Base-by-base conservation (phyloP, 2,329 filamentous ascomycete species). In the Verticillium tricorpus region DNA sequence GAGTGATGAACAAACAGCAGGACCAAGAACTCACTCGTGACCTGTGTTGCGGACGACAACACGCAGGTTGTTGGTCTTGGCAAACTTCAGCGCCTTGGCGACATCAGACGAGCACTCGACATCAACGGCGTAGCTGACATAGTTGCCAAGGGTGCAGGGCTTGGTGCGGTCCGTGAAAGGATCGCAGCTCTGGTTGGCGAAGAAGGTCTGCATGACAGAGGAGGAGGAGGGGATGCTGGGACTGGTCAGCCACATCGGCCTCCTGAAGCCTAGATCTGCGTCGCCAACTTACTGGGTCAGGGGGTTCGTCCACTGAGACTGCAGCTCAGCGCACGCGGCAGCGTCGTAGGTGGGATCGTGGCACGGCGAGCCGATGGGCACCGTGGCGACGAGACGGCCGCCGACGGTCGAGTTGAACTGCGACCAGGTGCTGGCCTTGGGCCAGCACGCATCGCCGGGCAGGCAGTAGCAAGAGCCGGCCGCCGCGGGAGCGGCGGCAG, bases 361-460 rank as follows among this genome's bases (percentile, higher is more conserved):
- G 67, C 85, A 89, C 0, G 79, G 73, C 3, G 78, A 70, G 0
- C 77, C 85, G 2, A 86, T 67, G 0, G 85, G 85, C 3, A 79
- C 70, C 0, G 81, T 85, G 9, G 78, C 75, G 39, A 88, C 74
- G 28, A 88, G 73, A 5, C 73, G 74, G 0, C 83, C 84, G 22
- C 74, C 72, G 2, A 87, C 73, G 1, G 84, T 80, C 8, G 69
- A 58, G 66, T 88, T 86, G 58, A 89, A 77, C 0, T 65, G 60
- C 3, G 72, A 65, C 85, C 85, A 89, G 5, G 72, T 68, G 1
- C 66, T 56, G 0, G 65, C n/a, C 0, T 72, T 71, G 0, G 86
- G 86, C 84, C 86, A 89, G 67, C 77, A 80, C 0, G 65, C 14
- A 60, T 87, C 82, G 14, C 78, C 79, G 0, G 85, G 84, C 39